Base-by-base conservation (phyloP, 108 stramenopile genomes). In the Pseudonitzschia delicatissima region DNA sequence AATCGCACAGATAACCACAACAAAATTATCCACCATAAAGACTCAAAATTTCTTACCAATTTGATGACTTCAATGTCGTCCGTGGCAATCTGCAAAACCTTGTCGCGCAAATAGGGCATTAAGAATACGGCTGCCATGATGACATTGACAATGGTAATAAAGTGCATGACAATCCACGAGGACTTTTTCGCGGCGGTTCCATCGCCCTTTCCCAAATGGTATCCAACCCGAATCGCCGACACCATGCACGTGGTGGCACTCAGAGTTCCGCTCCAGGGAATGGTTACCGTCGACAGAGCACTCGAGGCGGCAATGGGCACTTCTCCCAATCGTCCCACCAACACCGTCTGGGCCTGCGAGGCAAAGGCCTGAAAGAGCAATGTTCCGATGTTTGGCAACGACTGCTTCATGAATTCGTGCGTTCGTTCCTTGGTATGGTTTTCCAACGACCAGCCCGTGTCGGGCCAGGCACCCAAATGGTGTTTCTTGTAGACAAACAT, bases 261-360 rank as follows among this genome's bases (percentile, higher is more conserved):
- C 39, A 80, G 37, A 18, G 79, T 80, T 21, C 79, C 79, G 58
- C 70, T 72, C 79, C 79, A 80, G 12, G 79, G 79, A 58, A 77
- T 69, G 48, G 67, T 68, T 4, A 80, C 72, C 1, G 79, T 80
- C 0, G 67, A 69, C 40, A 80, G 27, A 23, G 79, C 79, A 13
- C 75, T 73, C 28, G 58, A 62, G 21, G 79, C 75, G 13, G 79
- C 79, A 57, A 80, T 68, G 37, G 79, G 57, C 4, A 61, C 26
- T 40, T 80, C 79, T 39, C 79, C 79, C 31, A 80, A 45, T 8
- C 79, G 75, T 18, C 79, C 79, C 45, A 77, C 63, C 72, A 80
- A 64, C 8, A 80, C 62, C 1, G 79, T 80, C 0, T 66, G 67
- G 4, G 75, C 62, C 58, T 80, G 79, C 2, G 64, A 52, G 8